phyloP scores from a whole-genome alignment of 2,329 filamentous ascomycete genomes.

The Fusarium coicis region DNA sequence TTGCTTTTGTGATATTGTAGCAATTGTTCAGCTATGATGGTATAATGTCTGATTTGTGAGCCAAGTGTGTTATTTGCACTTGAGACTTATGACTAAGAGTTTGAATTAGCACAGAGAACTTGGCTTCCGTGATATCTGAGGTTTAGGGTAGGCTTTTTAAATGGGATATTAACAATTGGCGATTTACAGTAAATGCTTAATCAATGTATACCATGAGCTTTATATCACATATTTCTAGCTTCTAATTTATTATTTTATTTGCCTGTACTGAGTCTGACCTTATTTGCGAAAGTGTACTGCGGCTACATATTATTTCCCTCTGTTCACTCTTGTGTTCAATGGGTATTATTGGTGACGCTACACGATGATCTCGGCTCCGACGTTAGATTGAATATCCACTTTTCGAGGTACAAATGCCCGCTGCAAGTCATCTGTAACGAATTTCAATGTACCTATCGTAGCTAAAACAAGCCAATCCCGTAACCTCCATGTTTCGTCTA shows the following conservation, averaged over 20 bases:
- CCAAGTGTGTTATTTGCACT: background rate
- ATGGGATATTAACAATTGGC: background rate
- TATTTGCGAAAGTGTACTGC: accelerated
- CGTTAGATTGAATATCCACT: too few relatives aligned
- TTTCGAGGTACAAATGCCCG: too few relatives aligned
- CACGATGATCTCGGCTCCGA: background rate
- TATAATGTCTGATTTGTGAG: background rate
- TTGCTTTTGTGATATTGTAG: background rate
- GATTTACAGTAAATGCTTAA: background rate
- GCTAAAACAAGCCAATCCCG: background rate
- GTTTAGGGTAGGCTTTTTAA: background rate
- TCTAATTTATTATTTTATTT: background rate
- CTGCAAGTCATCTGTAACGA: background rate
- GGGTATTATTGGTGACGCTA: background rate
- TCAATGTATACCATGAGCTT: background rate
- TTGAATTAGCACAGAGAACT: background rate
- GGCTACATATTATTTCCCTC: background rate
- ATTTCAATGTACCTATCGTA: background rate
- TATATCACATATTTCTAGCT: background rate
- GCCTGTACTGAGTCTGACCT: background rate
- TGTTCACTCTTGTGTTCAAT: background rate
- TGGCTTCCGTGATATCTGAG: background rate
- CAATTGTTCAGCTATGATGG: background rate
- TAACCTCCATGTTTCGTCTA: background rate
- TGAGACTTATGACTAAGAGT: background rate